Percentiles rank a stretch among this genome's conserved stretches.
Conservation (phyloP, 1,284 basidiomycete species). For the Ganoderma leucocontextum region DNA sequence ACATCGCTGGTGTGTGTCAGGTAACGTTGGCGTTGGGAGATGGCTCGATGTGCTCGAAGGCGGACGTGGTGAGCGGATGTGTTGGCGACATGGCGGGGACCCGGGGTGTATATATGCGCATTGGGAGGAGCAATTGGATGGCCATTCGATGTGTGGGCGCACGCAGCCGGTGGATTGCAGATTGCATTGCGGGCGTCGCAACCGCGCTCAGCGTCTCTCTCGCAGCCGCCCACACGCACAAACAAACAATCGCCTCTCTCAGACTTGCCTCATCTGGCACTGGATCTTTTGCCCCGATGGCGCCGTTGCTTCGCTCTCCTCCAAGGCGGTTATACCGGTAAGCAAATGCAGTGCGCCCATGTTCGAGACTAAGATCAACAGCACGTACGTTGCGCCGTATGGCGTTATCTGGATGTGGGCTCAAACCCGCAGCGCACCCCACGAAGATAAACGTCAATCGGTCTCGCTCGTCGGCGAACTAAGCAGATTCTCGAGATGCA, state of each 20-base stretch:
- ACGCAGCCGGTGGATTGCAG: not conserved
- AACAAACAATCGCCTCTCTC: constrained; percentile 6
- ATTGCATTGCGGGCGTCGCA: constrained; percentile 4
- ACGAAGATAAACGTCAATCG: not conserved
- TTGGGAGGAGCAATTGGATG: constrained; percentile 16
- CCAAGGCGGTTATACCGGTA: too few relatives aligned
- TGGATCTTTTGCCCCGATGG: not conserved
- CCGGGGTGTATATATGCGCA: constrained; percentile 16
- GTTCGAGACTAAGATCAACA: not conserved
- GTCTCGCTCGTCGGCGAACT: too few relatives aligned
- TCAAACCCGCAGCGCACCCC: too few relatives aligned
- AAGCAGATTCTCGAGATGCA: too few relatives aligned
- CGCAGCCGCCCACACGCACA: constrained; percentile 6
- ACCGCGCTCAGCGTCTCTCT: not conserved
- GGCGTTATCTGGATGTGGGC: not conserved
- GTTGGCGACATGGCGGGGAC: constrained; percentile 19
- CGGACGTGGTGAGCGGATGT: constrained; percentile 14
- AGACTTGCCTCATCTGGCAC: not conserved
- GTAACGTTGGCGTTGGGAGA: constrained; percentile 10
- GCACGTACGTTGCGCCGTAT: not conserved
- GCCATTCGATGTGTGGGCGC: constrained; percentile 13
- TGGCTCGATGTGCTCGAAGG: not conserved
- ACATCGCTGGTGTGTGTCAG: constrained; percentile 18
- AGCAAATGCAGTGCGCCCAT: not conserved
- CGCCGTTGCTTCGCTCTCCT: not conserved